These are phyloP conservation scores for Monosporascus sp. DNA, from an alignment of 2,329 filamentous ascomycete species.

Conservation along the genomic window DNA sequence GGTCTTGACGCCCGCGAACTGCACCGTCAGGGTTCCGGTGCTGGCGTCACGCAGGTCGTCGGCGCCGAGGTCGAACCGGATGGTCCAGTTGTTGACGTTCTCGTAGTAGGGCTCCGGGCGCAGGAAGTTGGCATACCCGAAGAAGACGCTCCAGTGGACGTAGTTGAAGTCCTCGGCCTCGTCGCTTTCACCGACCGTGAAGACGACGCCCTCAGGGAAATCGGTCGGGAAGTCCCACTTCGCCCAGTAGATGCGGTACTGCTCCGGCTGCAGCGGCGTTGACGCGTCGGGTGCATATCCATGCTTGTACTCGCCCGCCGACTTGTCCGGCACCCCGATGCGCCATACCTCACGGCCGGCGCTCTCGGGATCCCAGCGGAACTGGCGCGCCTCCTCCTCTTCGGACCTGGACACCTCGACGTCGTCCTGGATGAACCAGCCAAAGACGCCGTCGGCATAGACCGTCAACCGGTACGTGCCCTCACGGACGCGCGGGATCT, in stretches of 20 bases:
- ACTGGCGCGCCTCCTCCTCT: slow-evolving; percentile 30
- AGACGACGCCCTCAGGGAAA: slow-evolving; percentile 53
- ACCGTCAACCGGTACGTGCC: slow-evolving; percentile 58
- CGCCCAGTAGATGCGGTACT: slow-evolving; percentile 57
- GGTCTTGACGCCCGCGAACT: slow-evolving; percentile 57
- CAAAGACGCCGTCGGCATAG: slow-evolving; percentile 58
- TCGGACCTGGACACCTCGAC: slow-evolving; percentile 35
- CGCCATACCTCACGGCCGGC: slow-evolving; percentile 56
- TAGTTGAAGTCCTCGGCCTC: slow-evolving; percentile 51
- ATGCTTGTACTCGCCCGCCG: slow-evolving; percentile 54
- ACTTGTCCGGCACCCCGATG: slow-evolving; percentile 57
- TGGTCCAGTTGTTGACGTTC: slow-evolving; percentile 54
- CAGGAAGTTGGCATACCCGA: slow-evolving; percentile 44
- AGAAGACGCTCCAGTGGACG: slow-evolving; percentile 59
- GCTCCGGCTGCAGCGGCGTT: slow-evolving; percentile 45
- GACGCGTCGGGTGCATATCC: slow-evolving; percentile 44
- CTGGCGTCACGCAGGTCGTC: slow-evolving; percentile 35
- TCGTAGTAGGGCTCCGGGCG: slow-evolving; percentile 37
- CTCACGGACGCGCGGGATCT: slow-evolving; percentile 48
- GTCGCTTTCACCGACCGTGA: slow-evolving; percentile 47
- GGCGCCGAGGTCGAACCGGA: slow-evolving; percentile 43
- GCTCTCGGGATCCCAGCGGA: slow-evolving; percentile 47
- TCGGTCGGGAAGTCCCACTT: slow-evolving; percentile 54
- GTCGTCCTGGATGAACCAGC: slow-evolving; percentile 51
- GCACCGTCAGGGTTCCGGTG: slow-evolving; percentile 55